These are phyloP conservation scores for Dendrobium nobile DNA, from an alignment of 106 monocot genomes.

Conservation along the genomic window DNA sequence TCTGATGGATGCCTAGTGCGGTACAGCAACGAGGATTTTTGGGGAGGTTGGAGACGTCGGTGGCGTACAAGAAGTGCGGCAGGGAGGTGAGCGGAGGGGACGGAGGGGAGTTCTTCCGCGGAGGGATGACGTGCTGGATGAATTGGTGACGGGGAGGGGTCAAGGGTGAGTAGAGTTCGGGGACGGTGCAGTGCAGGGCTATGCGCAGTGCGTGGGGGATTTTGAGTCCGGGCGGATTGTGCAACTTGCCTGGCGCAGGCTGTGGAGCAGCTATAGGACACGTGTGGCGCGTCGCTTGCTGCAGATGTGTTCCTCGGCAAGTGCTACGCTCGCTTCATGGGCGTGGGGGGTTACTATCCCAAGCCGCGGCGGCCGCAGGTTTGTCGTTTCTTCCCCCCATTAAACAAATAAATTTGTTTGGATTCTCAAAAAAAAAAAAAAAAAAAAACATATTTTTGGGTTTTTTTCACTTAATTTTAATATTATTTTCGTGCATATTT, in stretches of 20 bases:
- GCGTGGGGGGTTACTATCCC: conserved; percentile 70
- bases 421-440: no score
- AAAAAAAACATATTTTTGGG: no score
- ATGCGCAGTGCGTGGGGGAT: conserved; percentile 81
- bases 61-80: conserved; percentile 60
- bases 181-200: conserved; percentile 77
- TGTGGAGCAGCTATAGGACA: conserved; percentile 43
- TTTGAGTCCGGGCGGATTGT: conserved; percentile 39
- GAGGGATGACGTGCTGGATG: conserved; percentile 70
- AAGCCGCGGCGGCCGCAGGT: conserved; percentile 32
- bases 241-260: conserved; percentile 55
- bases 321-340: conserved; percentile 92
- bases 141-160: conserved; percentile 42
- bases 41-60: conserved; percentile 40
- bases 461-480: no score
- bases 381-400: background rate
- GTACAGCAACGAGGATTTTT: conserved; percentile 66
- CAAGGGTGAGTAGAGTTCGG: conserved; percentile 63
- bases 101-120: conserved; percentile 50
- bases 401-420: no score
- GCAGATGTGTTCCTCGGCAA: conserved; percentile 66
- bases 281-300: conserved; percentile 60
- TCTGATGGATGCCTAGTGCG: conserved; percentile 77
- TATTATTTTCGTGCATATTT: no score
- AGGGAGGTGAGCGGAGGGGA: conserved; percentile 19